Evolutionary conservation across 2,329 filamentous ascomycete genomes (phyloP).

Genomic region (Arthrobotrys sinensis): DNA sequence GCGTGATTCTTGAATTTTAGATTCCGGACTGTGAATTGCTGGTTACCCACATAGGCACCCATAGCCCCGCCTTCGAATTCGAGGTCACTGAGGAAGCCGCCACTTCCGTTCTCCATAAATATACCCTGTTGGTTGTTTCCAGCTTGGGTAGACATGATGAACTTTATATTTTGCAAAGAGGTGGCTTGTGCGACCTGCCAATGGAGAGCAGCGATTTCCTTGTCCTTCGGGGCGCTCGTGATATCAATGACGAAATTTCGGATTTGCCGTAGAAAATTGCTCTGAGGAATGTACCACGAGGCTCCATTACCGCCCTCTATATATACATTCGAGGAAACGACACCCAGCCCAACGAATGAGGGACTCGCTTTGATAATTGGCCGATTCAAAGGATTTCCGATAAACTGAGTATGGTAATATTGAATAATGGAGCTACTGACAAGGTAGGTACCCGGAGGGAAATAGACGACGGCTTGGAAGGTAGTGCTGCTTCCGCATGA

Average conservation of each 20-base stretch:
- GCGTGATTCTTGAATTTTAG: constrained; percentile 71
- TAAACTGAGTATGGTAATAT: constrained; percentile 88
- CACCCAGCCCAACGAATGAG: constrained; percentile 65
- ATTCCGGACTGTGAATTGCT: constrained; percentile 72
- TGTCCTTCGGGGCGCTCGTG: constrained; percentile 59
- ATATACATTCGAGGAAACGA: constrained; percentile 67
- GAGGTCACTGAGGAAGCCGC: constrained; percentile 56
- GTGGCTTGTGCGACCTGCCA: constrained; percentile 64
- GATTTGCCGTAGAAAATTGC: constrained; percentile 73
- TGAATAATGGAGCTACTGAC: constrained; percentile 71
- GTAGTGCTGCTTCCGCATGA: constrained; percentile 72
- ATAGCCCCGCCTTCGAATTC: constrained; percentile 75
- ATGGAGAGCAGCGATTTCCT: constrained; percentile 63
- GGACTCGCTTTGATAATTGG: constrained; percentile 15
- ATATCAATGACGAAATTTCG: constrained; percentile 73
- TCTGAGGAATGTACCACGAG: constrained; percentile 70
- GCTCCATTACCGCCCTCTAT: constrained; percentile 64
- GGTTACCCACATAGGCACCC: constrained; percentile 66
- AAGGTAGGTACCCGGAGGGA: constrained; percentile 64
- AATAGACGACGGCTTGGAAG: constrained; percentile 64
- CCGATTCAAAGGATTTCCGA: constrained; percentile 78
- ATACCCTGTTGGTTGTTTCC: constrained; percentile 68
- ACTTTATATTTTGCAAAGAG: constrained; percentile 67
- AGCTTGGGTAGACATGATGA: not conserved
- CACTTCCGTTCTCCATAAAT: constrained; percentile 72